Base-by-base conservation (phyloP, 2,329 filamentous ascomycete species). In the Epichloe bromicola region DNA sequence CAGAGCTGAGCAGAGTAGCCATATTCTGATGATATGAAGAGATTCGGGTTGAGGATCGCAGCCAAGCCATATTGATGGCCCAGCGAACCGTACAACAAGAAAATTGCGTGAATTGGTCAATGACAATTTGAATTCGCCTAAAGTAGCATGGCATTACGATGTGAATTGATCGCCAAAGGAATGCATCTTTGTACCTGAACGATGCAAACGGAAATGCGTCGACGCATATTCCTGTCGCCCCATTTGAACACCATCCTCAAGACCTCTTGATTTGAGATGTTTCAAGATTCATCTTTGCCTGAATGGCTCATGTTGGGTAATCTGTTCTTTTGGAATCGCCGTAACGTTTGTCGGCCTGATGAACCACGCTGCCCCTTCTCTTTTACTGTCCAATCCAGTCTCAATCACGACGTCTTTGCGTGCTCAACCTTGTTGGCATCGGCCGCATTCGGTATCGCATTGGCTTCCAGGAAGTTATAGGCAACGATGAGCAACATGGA, bases 391-490 rank as follows among this genome's bases (percentile, higher is more conserved):
- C 26, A 23, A 15, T 20, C n/a, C 37, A 12, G 7, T 12, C 30
- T 37, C 10, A 36, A 40, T 49, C 46, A 54, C 47, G 49, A 51
- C 15, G 42, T 37, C 37, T 51, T 51, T 37, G 46, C 15, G 10
- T 46, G 44, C 36, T 51, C 26, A 19, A 34, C 37, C 38, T 47
- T 51, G 10, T 47, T 30, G 30, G 17, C 37, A 10, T 52, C 50
- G 4, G 54, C 51, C 15, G 46, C 40, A 14, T 59, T 55, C 10
- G 53, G 43, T 23, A 53, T 44, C 36, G 88, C 80, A 65, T 98
- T 97, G 73, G 95, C 80, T 67, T 97, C 91, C 61, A 98, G 82
- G 72, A 94, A 97, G 69, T 97, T 89, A 71, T 98, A 97, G 30
- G 95, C 71, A 33, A 98, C 82, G 58, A 97, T 96, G 55, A 98